Evolutionary conservation across 2,329 filamentous ascomycete species (phyloP).

Genomic region (Albophoma yamanashiensis): DNA sequence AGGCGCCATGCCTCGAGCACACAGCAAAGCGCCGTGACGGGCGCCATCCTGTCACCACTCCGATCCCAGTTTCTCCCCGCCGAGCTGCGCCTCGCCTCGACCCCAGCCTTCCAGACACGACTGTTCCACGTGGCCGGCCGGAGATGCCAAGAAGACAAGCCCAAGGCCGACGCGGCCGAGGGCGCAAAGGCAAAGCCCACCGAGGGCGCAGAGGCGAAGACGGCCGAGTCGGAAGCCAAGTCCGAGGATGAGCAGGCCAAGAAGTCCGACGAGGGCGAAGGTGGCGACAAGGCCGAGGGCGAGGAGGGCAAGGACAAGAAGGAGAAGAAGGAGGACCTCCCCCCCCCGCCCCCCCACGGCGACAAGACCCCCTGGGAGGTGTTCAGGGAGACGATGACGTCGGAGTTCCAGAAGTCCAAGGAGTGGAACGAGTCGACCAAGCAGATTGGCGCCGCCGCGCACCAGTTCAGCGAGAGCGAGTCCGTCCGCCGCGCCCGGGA

Average conservation of each 20-base stretch:
- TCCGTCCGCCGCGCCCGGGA: slow-evolving; percentile 75
- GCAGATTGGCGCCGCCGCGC: slow-evolving; percentile 76
- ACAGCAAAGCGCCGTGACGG: slow-evolving; percentile 14
- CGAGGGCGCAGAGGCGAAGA: slow-evolving; percentile 9
- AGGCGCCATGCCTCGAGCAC: slow-evolving; percentile 14
- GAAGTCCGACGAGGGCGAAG: slow-evolving; percentile 26
- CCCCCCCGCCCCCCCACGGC: slow-evolving; percentile 89
- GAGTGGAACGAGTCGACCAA: slow-evolving; percentile 99
- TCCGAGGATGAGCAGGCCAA: slow-evolving; percentile 33
- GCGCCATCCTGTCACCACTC: slow-evolving; percentile 24
- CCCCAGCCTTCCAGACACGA: slow-evolving; percentile 16
- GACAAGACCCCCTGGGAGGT: slow-evolving; percentile 99
- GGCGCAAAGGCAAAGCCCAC: not conserved
- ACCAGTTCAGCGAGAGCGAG: slow-evolving; percentile 89
- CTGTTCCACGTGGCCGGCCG: slow-evolving; percentile 20
- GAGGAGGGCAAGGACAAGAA: slow-evolving; percentile 34
- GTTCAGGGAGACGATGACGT: slow-evolving; percentile 91
- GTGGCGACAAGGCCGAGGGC: slow-evolving; percentile 35
- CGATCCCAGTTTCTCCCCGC: slow-evolving; percentile 33
- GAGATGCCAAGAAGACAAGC: slow-evolving; percentile 21
- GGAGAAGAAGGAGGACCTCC: slow-evolving; percentile 54
- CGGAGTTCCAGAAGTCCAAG: slow-evolving; percentile 91
- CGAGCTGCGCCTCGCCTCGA: slow-evolving; percentile 21
- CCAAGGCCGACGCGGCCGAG: slow-evolving; percentile 9
- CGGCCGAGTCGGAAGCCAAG: slow-evolving; percentile 3